Evolutionary conservation across 495 filamentous ascomycete species (phyloP).

Genomic region (Letharia lupina): DNA sequence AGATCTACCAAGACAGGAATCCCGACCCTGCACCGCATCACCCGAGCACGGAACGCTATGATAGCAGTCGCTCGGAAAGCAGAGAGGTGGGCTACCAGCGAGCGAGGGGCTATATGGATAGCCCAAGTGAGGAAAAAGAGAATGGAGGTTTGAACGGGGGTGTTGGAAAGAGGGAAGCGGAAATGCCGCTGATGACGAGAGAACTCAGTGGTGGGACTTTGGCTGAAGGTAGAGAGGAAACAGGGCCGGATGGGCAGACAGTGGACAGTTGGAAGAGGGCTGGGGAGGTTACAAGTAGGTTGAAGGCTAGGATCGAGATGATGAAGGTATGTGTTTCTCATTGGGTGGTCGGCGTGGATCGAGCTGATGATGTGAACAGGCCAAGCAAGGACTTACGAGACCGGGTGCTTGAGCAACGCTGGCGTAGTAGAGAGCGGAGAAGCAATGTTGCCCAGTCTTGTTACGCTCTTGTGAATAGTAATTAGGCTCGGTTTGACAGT

Average conservation of each 20-base stretch:
- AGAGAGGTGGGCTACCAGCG: slow-evolving; percentile 16
- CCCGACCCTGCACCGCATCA: slow-evolving; percentile 24
- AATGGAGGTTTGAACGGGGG: slow-evolving; percentile 46
- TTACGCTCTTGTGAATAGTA: background rate
- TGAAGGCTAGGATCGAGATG: slow-evolving; percentile 92
- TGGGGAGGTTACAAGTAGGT: slow-evolving; percentile 94
- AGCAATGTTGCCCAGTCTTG: background rate
- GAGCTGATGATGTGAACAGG: slow-evolving; percentile 1
- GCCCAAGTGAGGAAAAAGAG: slow-evolving; percentile 76
- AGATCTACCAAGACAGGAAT: slow-evolving; percentile 47
- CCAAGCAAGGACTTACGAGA: slow-evolving; percentile 17
- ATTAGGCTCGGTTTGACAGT: background rate
- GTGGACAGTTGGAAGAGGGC: slow-evolving; percentile 96
- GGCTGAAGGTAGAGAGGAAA: slow-evolving; percentile 9
- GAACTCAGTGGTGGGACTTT: slow-evolving; percentile 15
- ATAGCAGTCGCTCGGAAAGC: slow-evolving; percentile 12
- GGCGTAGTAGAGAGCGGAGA: background rate
- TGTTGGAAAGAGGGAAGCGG: slow-evolving; percentile 23
- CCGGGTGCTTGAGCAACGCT: slow-evolving; percentile 2
- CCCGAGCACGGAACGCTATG: slow-evolving; percentile 12
- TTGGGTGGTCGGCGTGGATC: background rate
- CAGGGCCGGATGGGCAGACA: slow-evolving; percentile 40
- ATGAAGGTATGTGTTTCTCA: slow-evolving; percentile 53
- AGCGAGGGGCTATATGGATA: slow-evolving; percentile 61
- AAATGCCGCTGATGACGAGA: slow-evolving; percentile 24